These are phyloP conservation scores for Paramecium bursaria DNA, from an alignment of 73 alveolate genomes.

Conservation along the genomic window DNA sequence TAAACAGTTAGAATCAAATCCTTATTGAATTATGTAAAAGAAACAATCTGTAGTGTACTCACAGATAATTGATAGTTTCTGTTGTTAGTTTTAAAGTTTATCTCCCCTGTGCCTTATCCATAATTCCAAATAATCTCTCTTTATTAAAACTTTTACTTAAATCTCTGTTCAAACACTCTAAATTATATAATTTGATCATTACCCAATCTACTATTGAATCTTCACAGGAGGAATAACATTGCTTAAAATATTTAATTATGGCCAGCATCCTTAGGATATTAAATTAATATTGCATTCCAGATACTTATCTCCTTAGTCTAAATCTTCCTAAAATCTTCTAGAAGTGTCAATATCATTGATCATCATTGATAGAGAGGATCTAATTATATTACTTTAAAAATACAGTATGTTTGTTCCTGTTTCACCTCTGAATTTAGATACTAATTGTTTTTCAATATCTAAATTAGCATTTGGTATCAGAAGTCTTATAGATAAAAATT, in stretches of 20 bases:
- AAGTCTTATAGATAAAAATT: conserved; percentile 5
- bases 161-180: conserved; percentile 29
- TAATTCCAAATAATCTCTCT: conserved; percentile 57
- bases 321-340: background rate
- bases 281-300: background rate
- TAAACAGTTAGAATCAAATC: background rate
- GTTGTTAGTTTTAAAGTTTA: background rate
- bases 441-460: background rate
- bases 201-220: background rate
- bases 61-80: conserved; percentile 54
- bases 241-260: background rate
- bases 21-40: conserved; percentile 28
- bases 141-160: background rate
- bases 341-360: conserved; percentile 41
- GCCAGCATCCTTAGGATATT: conserved; percentile 30
- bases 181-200: background rate
- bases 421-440: conserved; percentile 39
- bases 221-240: background rate
- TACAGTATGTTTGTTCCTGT: conserved; percentile 30
- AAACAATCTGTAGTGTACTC: conserved; percentile 38
- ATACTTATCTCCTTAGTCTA: background rate
- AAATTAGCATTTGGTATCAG: background rate
- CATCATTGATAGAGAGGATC: conserved; percentile 20
- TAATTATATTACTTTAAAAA: background rate
- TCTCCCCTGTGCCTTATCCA: conserved; percentile 60